A percentile compares a stretch with the other conserved stretches of the same genome.
Conservation (phyloP, 2,329 filamentous ascomycete species). For the Diplodia intermedia region DNA sequence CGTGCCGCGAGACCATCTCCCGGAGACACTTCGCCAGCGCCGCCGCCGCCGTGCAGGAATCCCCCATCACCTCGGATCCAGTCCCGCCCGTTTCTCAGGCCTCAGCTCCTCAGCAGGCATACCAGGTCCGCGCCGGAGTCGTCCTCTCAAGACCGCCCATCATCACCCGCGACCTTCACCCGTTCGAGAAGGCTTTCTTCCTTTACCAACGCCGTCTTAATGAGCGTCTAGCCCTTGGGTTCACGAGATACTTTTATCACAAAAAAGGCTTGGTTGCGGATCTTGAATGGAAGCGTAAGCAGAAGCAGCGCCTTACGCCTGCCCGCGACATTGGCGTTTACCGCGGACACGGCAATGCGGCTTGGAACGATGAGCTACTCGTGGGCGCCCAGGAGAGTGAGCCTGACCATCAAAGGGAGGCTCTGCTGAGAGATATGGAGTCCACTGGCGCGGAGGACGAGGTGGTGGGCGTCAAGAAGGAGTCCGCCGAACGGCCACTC, state of each 20-base stretch:
- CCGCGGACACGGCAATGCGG: conserved; percentile 72
- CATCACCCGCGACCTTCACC: conserved; percentile 80
- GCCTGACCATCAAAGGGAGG: conserved; percentile 69
- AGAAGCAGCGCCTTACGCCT: conserved; percentile 75
- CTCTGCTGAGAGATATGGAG: conserved; percentile 76
- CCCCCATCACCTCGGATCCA: conserved; percentile 37
- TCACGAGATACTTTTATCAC: conserved; percentile 92
- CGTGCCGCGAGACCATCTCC: conserved; percentile 53
- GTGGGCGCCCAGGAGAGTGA: conserved; percentile 73
- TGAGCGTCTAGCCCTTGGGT: conserved; percentile 86
- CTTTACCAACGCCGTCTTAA: conserved; percentile 98
- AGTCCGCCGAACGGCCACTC: conserved; percentile 73
- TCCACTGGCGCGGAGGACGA: conserved; percentile 67
- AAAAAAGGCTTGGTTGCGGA: conserved; percentile 85
- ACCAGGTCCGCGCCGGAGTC: conserved; percentile 66
- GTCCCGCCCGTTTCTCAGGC: conserved; percentile 43
- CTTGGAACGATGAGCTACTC: conserved; percentile 91
- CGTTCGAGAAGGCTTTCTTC: conserved; percentile 92
- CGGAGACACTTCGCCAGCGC: conserved; percentile 46
- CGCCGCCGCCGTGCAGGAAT: conserved; percentile 47
- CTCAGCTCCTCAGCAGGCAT: conserved; percentile 53
- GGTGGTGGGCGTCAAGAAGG: conserved; percentile 61
- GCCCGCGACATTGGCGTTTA: conserved; percentile 87
- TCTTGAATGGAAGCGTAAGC: conserved; percentile 88
- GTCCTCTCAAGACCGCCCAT: conserved; percentile 88